Evolutionary conservation across 257 asterid genomes (phyloP).

Genomic region (Solanum chaucha): DNA sequence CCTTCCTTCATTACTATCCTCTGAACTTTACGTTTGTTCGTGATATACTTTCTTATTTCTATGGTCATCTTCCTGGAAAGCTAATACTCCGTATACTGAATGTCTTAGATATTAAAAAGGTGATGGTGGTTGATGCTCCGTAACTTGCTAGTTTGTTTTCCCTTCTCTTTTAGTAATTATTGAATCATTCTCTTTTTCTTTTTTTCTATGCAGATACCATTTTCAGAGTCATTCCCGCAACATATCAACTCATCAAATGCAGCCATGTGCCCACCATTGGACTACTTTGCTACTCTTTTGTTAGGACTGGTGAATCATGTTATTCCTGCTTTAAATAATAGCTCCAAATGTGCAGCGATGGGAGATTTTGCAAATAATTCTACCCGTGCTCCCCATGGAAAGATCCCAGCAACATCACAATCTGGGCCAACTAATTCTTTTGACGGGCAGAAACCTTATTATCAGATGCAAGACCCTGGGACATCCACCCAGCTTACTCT

Average conservation of each 20-base stretch:
- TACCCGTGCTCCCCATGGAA: constrained; percentile 38
- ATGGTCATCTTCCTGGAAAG: constrained; percentile 92
- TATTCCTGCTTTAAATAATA: constrained; percentile 69
- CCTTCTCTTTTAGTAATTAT: constrained; percentile 7
- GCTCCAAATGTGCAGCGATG: constrained; percentile 43
- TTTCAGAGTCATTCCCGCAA: constrained; percentile 95
- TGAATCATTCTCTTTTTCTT: constrained; percentile 22
- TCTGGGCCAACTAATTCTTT: constrained; percentile 41
- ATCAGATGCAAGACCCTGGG: constrained; percentile 97
- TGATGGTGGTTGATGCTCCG: constrained; percentile 11
- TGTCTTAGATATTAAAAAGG: constrained; percentile 84
- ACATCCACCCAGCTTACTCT: constrained; percentile 85
- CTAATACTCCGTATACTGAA: constrained; percentile 71
- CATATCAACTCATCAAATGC: constrained; percentile 73
- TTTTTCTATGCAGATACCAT: constrained; percentile 83
- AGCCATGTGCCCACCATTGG: constrained; percentile 72
- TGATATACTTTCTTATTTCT: constrained; percentile 92
- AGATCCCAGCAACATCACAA: constrained; percentile 50
- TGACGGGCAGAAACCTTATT: constrained; percentile 81
- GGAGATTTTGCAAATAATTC: constrained; percentile 44
- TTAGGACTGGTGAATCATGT: constrained; percentile 85
- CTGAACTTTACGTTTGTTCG: constrained; percentile 92
- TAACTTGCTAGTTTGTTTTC: neutral
- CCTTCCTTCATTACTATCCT: constrained; percentile 86
- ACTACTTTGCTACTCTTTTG: constrained; percentile 83